phyloP scores from a whole-genome alignment of 768 basidiomycete genomes.

The Gloeostereum incarnatum region DNA sequence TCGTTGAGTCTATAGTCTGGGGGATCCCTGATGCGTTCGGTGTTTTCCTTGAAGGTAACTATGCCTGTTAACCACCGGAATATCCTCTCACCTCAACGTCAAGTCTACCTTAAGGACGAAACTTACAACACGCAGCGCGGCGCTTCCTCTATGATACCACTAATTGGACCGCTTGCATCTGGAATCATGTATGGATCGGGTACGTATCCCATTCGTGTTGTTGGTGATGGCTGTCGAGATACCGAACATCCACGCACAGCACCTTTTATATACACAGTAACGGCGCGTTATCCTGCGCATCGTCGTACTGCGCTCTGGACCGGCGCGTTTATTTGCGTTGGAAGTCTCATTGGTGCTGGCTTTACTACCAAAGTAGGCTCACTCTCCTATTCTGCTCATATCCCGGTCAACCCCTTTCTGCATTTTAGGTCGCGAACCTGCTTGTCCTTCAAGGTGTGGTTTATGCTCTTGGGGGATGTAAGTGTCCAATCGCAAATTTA shows the following conservation, averaged over 20 bases:
- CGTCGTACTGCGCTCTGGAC: conserved; percentile 13
- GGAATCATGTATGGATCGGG: conserved; percentile 23
- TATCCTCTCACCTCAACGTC: not conserved
- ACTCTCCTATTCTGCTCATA: too few relatives aligned
- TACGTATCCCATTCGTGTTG: conserved; percentile 2
- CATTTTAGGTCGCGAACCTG: conserved; percentile 10
- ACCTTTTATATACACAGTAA: conserved; percentile 14
- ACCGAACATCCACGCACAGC: conserved; percentile 6
- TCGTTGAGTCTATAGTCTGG: conserved; percentile 20
- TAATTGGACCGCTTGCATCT: conserved; percentile 18
- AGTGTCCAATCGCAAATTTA: not conserved
- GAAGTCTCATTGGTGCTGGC: conserved; percentile 17
- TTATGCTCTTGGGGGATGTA: conserved; percentile 18
- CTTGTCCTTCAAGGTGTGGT: conserved; percentile 17
- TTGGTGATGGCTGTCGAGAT: too few relatives aligned
- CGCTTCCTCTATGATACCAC: conserved; percentile 16
- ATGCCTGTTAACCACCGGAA: not conserved
- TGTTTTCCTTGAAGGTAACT: conserved; percentile 16
- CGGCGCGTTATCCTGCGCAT: conserved; percentile 13
- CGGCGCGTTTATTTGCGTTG: conserved; percentile 13
- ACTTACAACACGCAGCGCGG: conserved; percentile 11
- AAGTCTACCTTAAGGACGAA: conserved; percentile 16
- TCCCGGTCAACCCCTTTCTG: not conserved
- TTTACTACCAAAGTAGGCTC: conserved; percentile 14
- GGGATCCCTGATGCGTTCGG: conserved; percentile 19